Evolutionary conservation across 306 rosid genomes (phyloP).

Genomic region (Fragaria nilgerrensis): DNA sequence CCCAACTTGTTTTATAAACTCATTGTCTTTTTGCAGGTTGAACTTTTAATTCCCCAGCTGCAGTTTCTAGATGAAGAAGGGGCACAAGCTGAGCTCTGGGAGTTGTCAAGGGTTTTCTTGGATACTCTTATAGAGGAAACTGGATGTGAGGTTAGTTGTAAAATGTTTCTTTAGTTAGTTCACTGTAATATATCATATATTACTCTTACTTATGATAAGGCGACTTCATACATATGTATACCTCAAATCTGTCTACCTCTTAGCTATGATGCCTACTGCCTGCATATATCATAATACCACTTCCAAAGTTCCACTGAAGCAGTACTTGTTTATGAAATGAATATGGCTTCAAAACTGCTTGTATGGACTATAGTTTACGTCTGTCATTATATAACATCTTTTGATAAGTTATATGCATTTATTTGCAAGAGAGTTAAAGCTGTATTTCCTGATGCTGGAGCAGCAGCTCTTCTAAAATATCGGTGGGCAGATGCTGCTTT

Average conservation of each 20-base stretch:
- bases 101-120: conserved; percentile 71
- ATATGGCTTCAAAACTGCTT: neutral
- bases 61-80: conserved; percentile 97
- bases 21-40: conserved; percentile 58
- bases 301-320: no score
- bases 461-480: conserved; percentile 86
- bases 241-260: neutral
- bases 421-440: conserved; percentile 80
- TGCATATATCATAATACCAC: neutral
- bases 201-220: neutral
- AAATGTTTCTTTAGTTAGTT: neutral
- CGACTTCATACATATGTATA: neutral
- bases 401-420: conserved; percentile 36
- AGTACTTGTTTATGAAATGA: neutral
- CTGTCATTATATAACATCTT: neutral
- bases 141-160: conserved; percentile 52
- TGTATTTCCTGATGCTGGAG: conserved; percentile 97
- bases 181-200: neutral
- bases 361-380: neutral
- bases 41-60: conserved; percentile 93
- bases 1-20: neutral
- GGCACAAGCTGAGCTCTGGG: conserved; percentile 96
- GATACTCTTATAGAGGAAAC: conserved; percentile 73
- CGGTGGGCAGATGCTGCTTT: conserved; percentile 80
- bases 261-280: neutral